Evolutionary conservation across 1,284 basidiomycete species (phyloP), one percentile per base, ranked within the genome.

Genomic region (Grifola frondosa): DNA sequence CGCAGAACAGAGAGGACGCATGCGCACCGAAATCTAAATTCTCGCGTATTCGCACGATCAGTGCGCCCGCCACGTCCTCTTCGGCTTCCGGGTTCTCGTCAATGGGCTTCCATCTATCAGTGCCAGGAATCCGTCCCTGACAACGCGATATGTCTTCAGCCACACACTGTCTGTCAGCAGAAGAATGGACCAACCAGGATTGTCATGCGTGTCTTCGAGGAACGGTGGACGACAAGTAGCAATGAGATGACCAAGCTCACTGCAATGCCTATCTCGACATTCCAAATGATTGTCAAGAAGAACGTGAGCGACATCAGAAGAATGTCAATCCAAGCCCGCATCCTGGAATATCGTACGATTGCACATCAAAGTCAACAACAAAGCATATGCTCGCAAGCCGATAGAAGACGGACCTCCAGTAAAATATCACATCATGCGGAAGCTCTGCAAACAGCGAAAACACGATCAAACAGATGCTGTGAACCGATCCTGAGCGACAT

Each of bases 261-360:
- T 13, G 89, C 78, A 34, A 97, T 84, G 12, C 94, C 94, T 42
- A 88, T 81, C 68, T 92, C 87, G 45, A 92, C 78, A 54, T 82
- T 80, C 79, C 83, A 87, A 16, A 90, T 62, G 40, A 95, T 78
- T 1, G 90, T 91, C 48, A 88, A 76, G 47, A 83, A 60, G 67
- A 96, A 94, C 0, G 93, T 96, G 36, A 91, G 75, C 19, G 73
- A 70, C 87, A 95, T 91, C 57, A 97, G 77, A 6, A 77, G 68
- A 42, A 94, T 71, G 62, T 97, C 93, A 23, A 82, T 80, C 88
- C 89, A 93, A 19, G 92, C 87, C n/a, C 78, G 62, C 79, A 96
- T 91, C 57, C 86, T 91, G 52, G 1, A 26, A 16, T n/a, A n/a
- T n/a, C n/a, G n/a, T n/a, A n/a, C n/a, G n/a, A n/a, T n/a, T 30